Conservation (phyloP, 2,329 filamentous ascomycete species). For the Xylariales sp. region DNA sequence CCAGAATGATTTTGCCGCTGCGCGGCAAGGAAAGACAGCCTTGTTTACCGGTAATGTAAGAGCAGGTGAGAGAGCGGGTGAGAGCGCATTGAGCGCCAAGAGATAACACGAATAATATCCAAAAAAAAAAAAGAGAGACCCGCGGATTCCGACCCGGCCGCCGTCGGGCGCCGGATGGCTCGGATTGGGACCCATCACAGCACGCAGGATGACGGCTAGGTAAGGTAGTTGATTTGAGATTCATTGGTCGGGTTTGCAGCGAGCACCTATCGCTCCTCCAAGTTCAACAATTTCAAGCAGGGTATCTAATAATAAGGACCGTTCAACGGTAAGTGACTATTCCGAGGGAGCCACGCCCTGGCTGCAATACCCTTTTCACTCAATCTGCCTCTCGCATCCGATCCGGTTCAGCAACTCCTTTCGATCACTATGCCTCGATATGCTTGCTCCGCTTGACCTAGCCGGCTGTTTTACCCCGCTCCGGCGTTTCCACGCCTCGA, state of each 20-base stretch:
- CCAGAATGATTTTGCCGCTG: too few relatives aligned
- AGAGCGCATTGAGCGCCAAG: background rate
- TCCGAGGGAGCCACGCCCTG: background rate
- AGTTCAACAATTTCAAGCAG: background rate
- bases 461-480: conserved; percentile 61
- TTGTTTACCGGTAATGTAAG: background rate
- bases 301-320: background rate
- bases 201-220: background rate
- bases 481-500: conserved; percentile 70
- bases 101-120: too few relatives aligned
- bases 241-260: background rate
- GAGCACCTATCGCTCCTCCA: background rate
- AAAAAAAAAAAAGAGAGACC: background rate
- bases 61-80: background rate
- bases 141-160: conserved; percentile 26
- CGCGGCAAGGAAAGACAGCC: too few relatives aligned
- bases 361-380: conserved; percentile 47
- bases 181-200: background rate
- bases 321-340: background rate
- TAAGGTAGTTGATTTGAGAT: background rate
- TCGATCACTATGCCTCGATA: conserved; percentile 75
- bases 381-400: conserved; percentile 80
- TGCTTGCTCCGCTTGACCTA: conserved; percentile 67
- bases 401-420: conserved; percentile 84
- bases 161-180: conserved; percentile 11